These are phyloP conservation scores for Corymbia citriodora DNA, from an alignment of 441 rosid genomes.

Conservation along the genomic window DNA sequence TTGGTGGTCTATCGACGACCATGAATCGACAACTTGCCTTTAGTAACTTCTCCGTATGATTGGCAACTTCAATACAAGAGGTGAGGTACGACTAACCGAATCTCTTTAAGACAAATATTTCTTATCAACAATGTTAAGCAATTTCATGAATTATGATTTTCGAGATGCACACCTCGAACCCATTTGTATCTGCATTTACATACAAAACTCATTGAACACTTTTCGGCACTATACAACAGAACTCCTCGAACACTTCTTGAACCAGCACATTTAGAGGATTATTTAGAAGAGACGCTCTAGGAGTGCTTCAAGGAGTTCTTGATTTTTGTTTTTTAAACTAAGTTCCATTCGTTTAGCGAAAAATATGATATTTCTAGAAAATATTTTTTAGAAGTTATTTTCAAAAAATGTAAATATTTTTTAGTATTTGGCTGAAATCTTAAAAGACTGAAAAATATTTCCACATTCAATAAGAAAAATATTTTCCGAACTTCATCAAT, in stretches of 20 bases:
- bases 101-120: too few species aligned
- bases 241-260: too few species aligned
- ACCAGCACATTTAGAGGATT: neutral
- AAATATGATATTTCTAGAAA: too few species aligned
- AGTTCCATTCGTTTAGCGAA: too few species aligned
- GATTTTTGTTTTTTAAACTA: too few species aligned
- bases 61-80: neutral
- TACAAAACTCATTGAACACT: accelerated
- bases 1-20: neutral
- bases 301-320: neutral
- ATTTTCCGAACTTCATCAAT: too few species aligned
- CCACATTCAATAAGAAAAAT: too few species aligned
- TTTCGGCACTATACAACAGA: neutral
- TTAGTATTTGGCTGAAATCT: too few species aligned
- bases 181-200: neutral
- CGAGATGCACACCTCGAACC: too few species aligned
- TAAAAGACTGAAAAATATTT: too few species aligned
- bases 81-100: neutral
- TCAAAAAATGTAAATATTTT: too few species aligned
- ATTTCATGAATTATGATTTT: neutral
- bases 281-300: neutral
- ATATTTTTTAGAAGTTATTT: too few species aligned
- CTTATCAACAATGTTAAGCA: neutral
- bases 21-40: neutral
- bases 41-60: neutral